Base-by-base conservation (phyloP, 495 filamentous ascomycete species). In the Pyronema omphalodes region DNA sequence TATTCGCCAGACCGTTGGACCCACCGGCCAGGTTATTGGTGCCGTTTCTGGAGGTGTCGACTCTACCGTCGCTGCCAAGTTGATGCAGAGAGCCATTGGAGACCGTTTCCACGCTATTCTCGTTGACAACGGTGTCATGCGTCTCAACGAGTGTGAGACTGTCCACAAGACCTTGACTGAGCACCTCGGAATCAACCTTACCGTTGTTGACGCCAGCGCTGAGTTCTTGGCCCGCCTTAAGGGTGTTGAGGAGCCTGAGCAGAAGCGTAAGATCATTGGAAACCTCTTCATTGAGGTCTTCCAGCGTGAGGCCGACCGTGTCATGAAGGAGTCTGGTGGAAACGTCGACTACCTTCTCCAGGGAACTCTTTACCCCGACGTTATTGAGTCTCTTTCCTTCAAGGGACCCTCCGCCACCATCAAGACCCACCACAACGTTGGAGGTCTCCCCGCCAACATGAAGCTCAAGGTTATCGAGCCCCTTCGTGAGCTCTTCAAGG, bases 191-290 rank as follows among this genome's bases (percentile, higher is more conserved):
- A 93, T 98, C 63, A 86, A 93, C 66, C 71, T 98, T 11, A 93
- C 85, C 0, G 82, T 98, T 44, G 76, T 91, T 5, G 84, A 98
- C 61, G 89, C 81, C 9, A 72, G 76, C 14, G 71, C 88, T 58
- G 70, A 71, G 12, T 96, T 96, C 71, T 67, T 95, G 17, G 68
- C 65, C 7, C 71, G 78, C 12, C 74, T 98, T 7, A 80, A 80
- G 66, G 88, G 86, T 23, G 76, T 91, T 37, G 71, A 73, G 37
- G 84, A 94, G 40, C 91, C 91, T 0, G 89, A 96, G 69, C 75
- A 80, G 69, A 98, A 98, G 75, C 76, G 89, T 29, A 95, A 91
- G 71, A 79, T 95, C 61, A 95, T 98, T 61, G 89, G 87, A 34
- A 73, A 72, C 55, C 82, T 76, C 17, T 71, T 68, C 67, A 95